Conservation (phyloP, 805 yeast species). For the Hermanozyma aechmeae region DNA sequence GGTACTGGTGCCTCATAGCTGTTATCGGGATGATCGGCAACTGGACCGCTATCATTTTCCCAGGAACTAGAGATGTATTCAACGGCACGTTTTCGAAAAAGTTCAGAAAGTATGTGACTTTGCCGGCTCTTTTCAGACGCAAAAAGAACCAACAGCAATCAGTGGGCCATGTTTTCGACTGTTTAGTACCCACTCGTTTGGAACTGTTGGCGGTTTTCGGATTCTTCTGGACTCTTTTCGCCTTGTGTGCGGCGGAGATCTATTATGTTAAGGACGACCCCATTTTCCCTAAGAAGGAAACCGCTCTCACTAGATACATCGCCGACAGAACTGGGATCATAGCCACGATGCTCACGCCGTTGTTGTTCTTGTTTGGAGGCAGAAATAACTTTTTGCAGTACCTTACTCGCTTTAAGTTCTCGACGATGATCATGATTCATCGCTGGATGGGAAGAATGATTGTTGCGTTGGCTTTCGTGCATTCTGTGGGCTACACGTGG, state of each 20-base stretch:
- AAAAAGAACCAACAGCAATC: constrained; percentile 4
- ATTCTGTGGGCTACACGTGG: constrained; percentile 6
- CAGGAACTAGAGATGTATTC: constrained; percentile 18
- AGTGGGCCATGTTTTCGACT: constrained; percentile 6
- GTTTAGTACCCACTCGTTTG: constrained; percentile 20
- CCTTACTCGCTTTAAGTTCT: constrained; percentile 11
- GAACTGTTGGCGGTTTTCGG: constrained; percentile 15
- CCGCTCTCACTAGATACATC: constrained; percentile 20
- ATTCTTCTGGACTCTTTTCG: constrained; percentile 9
- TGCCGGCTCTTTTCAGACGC: constrained; percentile 17
- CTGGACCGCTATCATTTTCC: constrained; percentile 31
- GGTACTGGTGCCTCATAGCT: constrained; percentile 40
- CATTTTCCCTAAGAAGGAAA: constrained; percentile 19
- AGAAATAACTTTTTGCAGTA: constrained; percentile 11
- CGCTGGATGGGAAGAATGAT: constrained; percentile 11
- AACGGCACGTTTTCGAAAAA: constrained; percentile 19
- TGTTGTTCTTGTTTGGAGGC: constrained; percentile 11
- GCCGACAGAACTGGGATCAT: constrained; percentile 10
- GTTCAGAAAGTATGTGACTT: constrained; percentile 16
- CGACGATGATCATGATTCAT: constrained; percentile 10
- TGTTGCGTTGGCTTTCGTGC: constrained; percentile 8
- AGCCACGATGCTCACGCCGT: constrained; percentile 9
- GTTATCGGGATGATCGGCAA: constrained; percentile 32
- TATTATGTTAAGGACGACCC: constrained; percentile 23
- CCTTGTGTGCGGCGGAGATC: constrained; percentile 10